phyloP scores from a whole-genome alignment of 2,329 filamentous ascomycete species.

The Trichophyton simii region DNA sequence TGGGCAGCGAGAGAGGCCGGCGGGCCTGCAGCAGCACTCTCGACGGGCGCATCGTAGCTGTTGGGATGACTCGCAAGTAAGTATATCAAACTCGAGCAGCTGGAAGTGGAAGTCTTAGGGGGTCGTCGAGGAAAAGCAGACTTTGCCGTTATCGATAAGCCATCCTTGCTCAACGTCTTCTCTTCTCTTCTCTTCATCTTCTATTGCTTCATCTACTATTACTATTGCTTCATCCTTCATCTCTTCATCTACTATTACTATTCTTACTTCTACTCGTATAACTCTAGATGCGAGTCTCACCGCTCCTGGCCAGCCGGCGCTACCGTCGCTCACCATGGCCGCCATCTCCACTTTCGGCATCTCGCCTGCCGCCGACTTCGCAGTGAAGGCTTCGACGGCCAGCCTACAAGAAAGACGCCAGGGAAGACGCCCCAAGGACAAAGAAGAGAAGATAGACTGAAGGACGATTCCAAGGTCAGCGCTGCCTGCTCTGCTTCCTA shows the following conservation, averaged over 20 bases:
- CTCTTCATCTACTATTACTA: too few relatives aligned
- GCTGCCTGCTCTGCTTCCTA: neutral
- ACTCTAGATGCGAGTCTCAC: too few relatives aligned
- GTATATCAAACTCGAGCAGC: too few relatives aligned
- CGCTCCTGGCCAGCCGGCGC: too few relatives aligned
- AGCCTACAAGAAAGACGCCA: too few relatives aligned
- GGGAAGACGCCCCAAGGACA: neutral
- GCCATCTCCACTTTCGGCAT: neutral
- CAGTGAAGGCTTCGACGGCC: neutral
- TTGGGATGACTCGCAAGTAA: too few relatives aligned
- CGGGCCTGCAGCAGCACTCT: too few relatives aligned
- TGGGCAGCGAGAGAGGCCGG: too few relatives aligned
- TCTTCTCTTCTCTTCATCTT: neutral
- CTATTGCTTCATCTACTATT: too few relatives aligned
- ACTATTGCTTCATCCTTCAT: neutral
- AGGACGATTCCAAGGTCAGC: neutral
- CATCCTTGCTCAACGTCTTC: neutral
- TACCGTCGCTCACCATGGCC: neutral
- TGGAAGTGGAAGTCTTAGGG: too few relatives aligned
- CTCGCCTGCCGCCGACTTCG: neutral
- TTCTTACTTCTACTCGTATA: too few relatives aligned
- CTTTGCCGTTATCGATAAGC: neutral
- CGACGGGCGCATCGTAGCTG: neutral
- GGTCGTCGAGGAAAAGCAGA: neutral
- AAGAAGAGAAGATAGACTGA: neutral